Evolutionary conservation across 371 early-diverging fungal genomes (phyloP), one percentile per base, ranked within the genome.

Genomic region (Mortierella sp.): DNA sequence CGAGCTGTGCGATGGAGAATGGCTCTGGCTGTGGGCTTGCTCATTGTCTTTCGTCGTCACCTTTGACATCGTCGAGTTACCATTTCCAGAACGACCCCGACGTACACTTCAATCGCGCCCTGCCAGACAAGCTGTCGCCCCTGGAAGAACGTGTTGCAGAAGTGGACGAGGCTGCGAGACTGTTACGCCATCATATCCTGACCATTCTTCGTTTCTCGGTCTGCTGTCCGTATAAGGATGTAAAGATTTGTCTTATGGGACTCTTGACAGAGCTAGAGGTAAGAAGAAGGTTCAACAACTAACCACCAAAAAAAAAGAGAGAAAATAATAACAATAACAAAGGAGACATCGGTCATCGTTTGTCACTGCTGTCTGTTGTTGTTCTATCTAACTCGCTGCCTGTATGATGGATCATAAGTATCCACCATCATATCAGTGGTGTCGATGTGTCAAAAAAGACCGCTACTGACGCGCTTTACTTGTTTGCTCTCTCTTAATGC

Each of bases 201-300:
- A 86, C 88, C 14, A 83, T 89, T 34, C 62, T 89, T 19, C 78
- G 89, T 28, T 64, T 89, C 17, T 78, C 88, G 7, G 31, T 79
- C 19, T 85, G 82, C 26, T 89, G 89, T 51, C 89, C 89, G 0
- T 88, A 83, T 64, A 68, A 73, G 42, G 89, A 89, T 62, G 88
- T 89, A 28, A 78, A 88, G 55, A 80, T 81, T 39, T 75, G 83
- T 46, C 85, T 85, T 32, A 72, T 70, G 51, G 79, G 72, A 12
- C 72, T 87, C 32, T 60, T 89, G 58, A 78, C 52, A 34, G 76
- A 80, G 21, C 60, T 83, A 15, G 78, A 80, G 78, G 87, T 84
- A 80, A 42, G 56, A 31, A 2, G 19, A 17, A 24, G 34, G 14
- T 23, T 34, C 37, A 34, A 34, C 37, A 34, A 53, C 5, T n/a